Conservation (phyloP, 768 basidiomycete genomes). For the Podaxis sp. region DNA sequence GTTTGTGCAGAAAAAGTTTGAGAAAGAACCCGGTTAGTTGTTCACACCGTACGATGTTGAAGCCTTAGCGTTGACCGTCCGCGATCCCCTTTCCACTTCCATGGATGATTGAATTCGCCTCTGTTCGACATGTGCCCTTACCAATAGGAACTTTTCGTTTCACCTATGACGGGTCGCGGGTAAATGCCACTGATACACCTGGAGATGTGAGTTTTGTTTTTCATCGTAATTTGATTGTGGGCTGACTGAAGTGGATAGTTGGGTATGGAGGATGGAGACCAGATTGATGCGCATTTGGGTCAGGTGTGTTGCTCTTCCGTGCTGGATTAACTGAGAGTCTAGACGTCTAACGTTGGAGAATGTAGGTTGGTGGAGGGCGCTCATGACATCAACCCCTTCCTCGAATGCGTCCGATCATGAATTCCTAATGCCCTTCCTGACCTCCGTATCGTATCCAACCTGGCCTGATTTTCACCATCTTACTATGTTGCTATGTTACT, state of each 20-base stretch:
- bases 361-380: neutral
- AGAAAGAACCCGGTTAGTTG: slow-evolving; percentile 47
- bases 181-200: slow-evolving; percentile 48
- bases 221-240: neutral
- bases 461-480: neutral
- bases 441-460: neutral
- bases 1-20: slow-evolving; percentile 47
- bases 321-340: neutral
- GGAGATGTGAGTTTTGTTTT: slow-evolving; percentile 34
- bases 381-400: neutral
- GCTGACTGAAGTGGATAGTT: slow-evolving; percentile 26
- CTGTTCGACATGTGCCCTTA: neutral
- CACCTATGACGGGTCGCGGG: slow-evolving; percentile 47
- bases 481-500: neutral
- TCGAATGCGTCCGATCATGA: too few species aligned
- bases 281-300: slow-evolving; percentile 54
- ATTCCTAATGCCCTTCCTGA: neutral
- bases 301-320: slow-evolving; percentile 36
- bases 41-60: neutral
- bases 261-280: slow-evolving; percentile 59
- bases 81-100: neutral
- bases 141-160: slow-evolving; percentile 60
- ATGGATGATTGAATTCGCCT: neutral
- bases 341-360: neutral
- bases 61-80: neutral